Conservation (phyloP, 2,329 filamentous ascomycete genomes). For the Diaporthe sp. region DNA sequence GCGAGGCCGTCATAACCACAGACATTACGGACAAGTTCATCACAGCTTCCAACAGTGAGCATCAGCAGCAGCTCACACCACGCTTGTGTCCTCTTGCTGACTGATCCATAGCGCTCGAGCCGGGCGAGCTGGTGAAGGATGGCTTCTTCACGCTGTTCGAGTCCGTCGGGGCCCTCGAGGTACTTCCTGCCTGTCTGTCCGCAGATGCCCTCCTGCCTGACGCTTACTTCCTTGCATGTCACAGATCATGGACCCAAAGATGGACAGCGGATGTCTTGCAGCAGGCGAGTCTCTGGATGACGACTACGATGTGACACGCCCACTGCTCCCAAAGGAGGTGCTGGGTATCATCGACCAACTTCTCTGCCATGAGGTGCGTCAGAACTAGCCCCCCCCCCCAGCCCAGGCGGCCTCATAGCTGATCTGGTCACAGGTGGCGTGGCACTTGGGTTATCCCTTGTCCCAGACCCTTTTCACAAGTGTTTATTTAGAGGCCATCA, state of each 20-base stretch:
- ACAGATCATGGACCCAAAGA: slow-evolving; percentile 98
- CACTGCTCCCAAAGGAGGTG: slow-evolving; percentile 80
- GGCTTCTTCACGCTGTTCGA: slow-evolving; percentile 94
- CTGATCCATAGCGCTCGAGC: slow-evolving; percentile 69
- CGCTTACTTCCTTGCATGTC: slow-evolving; percentile 17
- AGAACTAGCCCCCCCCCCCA: background rate
- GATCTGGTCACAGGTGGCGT: slow-evolving; percentile 76
- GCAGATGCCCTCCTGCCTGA: background rate
- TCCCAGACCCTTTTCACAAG: slow-evolving; percentile 96
- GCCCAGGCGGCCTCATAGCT: background rate
- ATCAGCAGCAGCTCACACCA: slow-evolving; percentile 22
- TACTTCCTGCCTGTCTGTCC: slow-evolving; percentile 39
- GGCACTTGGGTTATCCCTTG: slow-evolving; percentile 95
- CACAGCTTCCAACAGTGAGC: slow-evolving; percentile 63
- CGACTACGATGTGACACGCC: slow-evolving; percentile 77
- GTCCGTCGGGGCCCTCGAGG: slow-evolving; percentile 87
- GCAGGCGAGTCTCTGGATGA: slow-evolving; percentile 86
- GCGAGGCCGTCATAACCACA: slow-evolving; percentile 62
- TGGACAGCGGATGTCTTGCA: slow-evolving; percentile 91
- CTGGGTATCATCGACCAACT: slow-evolving; percentile 95
- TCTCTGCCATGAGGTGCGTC: slow-evolving; percentile 82
- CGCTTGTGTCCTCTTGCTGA: slow-evolving; percentile 33
- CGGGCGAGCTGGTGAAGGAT: slow-evolving; percentile 93
- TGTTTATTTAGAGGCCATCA: slow-evolving; percentile 85
- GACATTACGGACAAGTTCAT: slow-evolving; percentile 70